These are phyloP conservation scores for Daldinia sp. DNA, from an alignment of 2,329 filamentous ascomycete genomes.

Conservation along the genomic window DNA sequence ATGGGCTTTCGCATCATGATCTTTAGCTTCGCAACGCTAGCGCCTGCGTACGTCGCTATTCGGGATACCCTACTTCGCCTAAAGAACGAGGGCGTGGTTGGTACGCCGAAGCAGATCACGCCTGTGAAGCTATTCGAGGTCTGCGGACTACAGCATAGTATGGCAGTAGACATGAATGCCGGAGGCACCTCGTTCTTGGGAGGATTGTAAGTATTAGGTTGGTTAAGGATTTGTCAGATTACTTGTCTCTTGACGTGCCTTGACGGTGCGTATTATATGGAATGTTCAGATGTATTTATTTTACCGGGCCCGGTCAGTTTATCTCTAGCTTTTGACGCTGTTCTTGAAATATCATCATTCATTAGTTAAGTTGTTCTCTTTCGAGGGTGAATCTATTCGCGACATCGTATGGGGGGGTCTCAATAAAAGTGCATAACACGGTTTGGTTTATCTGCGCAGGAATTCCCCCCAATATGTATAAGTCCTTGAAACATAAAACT, in stretches of 20 bases:
- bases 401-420: too few species aligned
- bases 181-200: slow-evolving; percentile 43
- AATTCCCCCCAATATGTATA: too few species aligned
- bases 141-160: slow-evolving; percentile 45
- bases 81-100: slow-evolving; percentile 47
- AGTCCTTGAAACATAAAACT: too few species aligned
- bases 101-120: slow-evolving; percentile 44
- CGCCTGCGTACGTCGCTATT: slow-evolving; percentile 56
- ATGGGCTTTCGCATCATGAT: slow-evolving; percentile 68
- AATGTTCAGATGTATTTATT: not conserved
- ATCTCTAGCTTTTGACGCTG: too few species aligned
- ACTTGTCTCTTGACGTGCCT: not conserved
- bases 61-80: slow-evolving; percentile 49
- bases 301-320: not conserved
- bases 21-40: slow-evolving; percentile 60
- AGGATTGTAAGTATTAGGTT: slow-evolving; percentile 23
- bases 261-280: not conserved
- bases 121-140: slow-evolving; percentile 46
- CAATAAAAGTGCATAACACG: too few species aligned
- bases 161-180: slow-evolving; percentile 44
- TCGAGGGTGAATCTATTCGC: too few species aligned
- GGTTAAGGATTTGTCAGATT: not conserved
- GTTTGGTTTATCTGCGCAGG: too few species aligned
- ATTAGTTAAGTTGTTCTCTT: too few species aligned
- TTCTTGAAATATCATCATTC: too few species aligned